Base-by-base conservation (phyloP, 106 monocot genomes). In the Apostasia ramifera region DNA sequence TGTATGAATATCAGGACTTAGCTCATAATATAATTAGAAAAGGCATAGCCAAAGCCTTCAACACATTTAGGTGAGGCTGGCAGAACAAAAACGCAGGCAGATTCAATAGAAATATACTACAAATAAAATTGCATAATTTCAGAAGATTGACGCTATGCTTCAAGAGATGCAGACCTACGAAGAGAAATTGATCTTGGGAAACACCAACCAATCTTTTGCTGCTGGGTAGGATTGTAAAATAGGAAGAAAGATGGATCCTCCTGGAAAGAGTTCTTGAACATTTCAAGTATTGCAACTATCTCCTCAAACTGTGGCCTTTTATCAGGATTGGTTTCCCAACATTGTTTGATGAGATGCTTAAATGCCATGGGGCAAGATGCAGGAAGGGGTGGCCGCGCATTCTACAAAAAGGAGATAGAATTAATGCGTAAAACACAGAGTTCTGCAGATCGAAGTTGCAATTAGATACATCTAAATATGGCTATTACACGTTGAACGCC, bases 281-380 rank as follows among this genome's bases (percentile, higher is more conserved):
- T 77, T 64, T 91, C 94, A 0, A 94, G 87, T 13, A 85, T 43
- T 38, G 70, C n/a, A 26, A 94, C 88, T 12, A 91, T 91, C 59
- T 88, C 82, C 11, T 88, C 88, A 67, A 94, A 94, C 44, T 88
- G 87, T 5, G 90, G 91, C 6, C 94, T 77, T 61, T 79, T 85
- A 47, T 81, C 78, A 2, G 94, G 94, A 68, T 85, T 85, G 5
- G 78, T 73, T 2, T 88, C 85, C 94, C 94, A 94, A 57, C 94
- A 94, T 46, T 66, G 78, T 2, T 48, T 73, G 45, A 94, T 82
- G 56, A 94, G 91, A 77, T 83, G 87, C 44, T 79, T 85, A 37
- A 94, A 81, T 50, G 90, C 91, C 64, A 59, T 11, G 7, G 94
- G 94, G 56, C 88, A 91, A 55, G 73, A 66, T 2, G 82, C 40